Base-by-base conservation (phyloP, 75 land plant genomes). In the Pinus tabuliformis region DNA sequence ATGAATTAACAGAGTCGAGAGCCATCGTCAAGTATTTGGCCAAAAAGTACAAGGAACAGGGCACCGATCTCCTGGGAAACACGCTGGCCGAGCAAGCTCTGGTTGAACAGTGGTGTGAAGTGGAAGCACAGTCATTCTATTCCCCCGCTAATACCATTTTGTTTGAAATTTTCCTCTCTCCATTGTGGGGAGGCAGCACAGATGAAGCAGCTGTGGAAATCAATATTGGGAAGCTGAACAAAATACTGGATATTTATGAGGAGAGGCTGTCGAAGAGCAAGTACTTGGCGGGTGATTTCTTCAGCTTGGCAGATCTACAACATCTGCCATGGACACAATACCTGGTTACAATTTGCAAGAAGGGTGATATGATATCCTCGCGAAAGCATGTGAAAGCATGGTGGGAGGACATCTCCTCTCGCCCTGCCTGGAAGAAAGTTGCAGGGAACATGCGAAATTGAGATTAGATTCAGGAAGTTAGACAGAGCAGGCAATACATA, bases 171-270 rank as follows among this genome's bases (percentile, higher is more conserved):
- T 33, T 57, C 21, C 26, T 58, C 36, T 66, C 76, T 58, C 77
- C 77, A 65, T 26, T 83, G 12, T 59, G 75, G n/a, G 17, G 57
- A 54, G 33, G 70, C 4, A 42, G 45, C 20, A 54, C 63, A 0
- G 82, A 89, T 21, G 70, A 74, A 30, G 81, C 78, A 6, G 73
- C 61, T 37, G 80, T 85, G 17, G 82, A 79, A 21, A 74, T 79
- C 11, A 3, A 57, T 17, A 66, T 81, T 42, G 79, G 72, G 54
- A 89, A 90, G 83, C 84, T 90, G 5, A 82, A 22, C 39, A 77
- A 79, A 76, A 81, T 86, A n/a, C 79, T 90, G 68, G 92, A 88
- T 22, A 58, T 90, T 37, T 90, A 90, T 61, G 92, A 90, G 76
- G 75, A 68, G 5, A 77, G 84, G 0, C 75, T 90, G 72, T 0